These are phyloP conservation scores for Colletotrichum sp. DNA, from an alignment of 2,329 filamentous ascomycete genomes.

Conservation along the genomic window DNA sequence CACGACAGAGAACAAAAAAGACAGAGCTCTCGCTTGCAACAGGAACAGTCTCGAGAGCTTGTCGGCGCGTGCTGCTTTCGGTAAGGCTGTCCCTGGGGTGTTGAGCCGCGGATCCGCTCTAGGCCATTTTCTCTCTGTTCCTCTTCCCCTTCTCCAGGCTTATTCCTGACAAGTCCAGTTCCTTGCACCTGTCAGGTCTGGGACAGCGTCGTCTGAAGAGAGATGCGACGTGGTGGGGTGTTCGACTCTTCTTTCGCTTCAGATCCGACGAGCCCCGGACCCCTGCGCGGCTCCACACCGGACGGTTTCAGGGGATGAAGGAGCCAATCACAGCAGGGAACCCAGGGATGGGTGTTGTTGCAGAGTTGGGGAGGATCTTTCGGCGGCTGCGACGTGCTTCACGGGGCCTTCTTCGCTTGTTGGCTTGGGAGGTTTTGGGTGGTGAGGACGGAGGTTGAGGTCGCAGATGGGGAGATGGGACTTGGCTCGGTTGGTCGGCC, in stretches of 20 bases:
- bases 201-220: constrained; percentile 1
- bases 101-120: neutral
- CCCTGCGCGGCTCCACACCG: neutral
- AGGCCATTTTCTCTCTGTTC: neutral
- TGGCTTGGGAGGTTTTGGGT: neutral
- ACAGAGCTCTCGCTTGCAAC: neutral
- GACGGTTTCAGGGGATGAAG: constrained; percentile 3
- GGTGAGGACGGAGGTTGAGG: neutral
- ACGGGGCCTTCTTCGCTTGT: neutral
- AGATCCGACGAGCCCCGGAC: constrained; percentile 5
- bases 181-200: neutral
- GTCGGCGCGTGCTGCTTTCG: neutral
- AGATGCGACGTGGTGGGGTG: neutral
- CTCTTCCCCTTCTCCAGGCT: neutral
- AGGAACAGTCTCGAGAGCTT: constrained; percentile 10
- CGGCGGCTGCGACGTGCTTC: neutral
- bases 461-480: neutral
- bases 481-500: neutral
- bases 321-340: too few species aligned
- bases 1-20: neutral
- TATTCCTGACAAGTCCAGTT: neutral
- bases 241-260: constrained; percentile 3
- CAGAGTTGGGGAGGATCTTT: constrained; percentile 1
- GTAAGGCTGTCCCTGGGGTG: constrained; percentile 6
- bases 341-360: neutral